phyloP scores from a whole-genome alignment of 495 filamentous ascomycete species.

The Penicillium goetzii region DNA sequence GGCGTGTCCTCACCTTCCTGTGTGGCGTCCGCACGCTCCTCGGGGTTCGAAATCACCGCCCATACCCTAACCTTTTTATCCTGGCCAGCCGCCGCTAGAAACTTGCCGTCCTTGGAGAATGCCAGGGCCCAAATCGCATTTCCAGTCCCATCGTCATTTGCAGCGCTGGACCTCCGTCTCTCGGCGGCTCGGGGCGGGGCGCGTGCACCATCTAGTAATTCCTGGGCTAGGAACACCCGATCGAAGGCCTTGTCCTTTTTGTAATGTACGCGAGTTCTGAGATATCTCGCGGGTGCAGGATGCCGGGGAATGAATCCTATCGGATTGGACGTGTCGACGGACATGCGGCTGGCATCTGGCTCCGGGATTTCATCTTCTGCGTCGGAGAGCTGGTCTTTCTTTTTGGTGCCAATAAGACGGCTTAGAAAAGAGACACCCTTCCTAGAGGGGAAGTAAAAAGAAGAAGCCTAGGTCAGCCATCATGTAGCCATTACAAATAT shows the following conservation, averaged over 20 bases:
- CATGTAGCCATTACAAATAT: not conserved
- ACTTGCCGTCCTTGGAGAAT: slow-evolving; percentile 92
- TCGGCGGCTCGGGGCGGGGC: slow-evolving; percentile 24
- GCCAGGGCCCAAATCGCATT: slow-evolving; percentile 86
- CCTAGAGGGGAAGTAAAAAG: slow-evolving; percentile 42
- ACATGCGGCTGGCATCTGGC: slow-evolving; percentile 69
- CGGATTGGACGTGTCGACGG: slow-evolving; percentile 77
- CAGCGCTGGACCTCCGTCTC: slow-evolving; percentile 37
- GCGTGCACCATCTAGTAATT: slow-evolving; percentile 55
- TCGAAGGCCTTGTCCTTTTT: slow-evolving; percentile 86
- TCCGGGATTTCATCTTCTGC: slow-evolving; percentile 73
- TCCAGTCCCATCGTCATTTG: slow-evolving; percentile 39
- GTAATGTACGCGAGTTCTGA: slow-evolving; percentile 77
- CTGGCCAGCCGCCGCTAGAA: slow-evolving; percentile 85
- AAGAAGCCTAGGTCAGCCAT: slow-evolving; percentile 5
- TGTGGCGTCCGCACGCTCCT: slow-evolving; percentile 74
- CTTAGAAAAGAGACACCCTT: slow-evolving; percentile 92
- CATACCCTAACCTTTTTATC: slow-evolving; percentile 88
- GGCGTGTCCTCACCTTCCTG: slow-evolving; percentile 65
- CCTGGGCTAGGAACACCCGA: slow-evolving; percentile 88
- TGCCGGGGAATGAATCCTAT: slow-evolving; percentile 86
- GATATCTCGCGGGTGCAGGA: slow-evolving; percentile 88
- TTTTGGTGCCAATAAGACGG: slow-evolving; percentile 81
- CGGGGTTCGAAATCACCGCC: slow-evolving; percentile 80
- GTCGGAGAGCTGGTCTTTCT: slow-evolving; percentile 58